Base-by-base conservation (phyloP, 495 filamentous ascomycete genomes). In the Copromyces sp. region DNA sequence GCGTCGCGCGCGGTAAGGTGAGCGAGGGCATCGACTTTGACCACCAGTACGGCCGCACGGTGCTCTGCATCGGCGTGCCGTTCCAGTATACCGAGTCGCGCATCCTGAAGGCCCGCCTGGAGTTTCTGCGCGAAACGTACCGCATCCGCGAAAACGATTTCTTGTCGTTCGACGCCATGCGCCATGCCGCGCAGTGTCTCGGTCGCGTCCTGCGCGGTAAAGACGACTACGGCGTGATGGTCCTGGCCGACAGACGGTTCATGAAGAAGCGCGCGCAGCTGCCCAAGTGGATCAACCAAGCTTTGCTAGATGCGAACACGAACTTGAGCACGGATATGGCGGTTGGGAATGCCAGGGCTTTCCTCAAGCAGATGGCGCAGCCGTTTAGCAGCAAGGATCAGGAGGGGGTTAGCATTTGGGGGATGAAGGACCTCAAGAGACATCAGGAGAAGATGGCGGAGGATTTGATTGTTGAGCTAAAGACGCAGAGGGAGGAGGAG, bases 51-150 rank as follows among this genome's bases (percentile, higher is more conserved):
- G 96, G 96, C 17, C 93, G 96, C 73, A 95, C 95, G 2, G 96
- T 99, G 84, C 79, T 99, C 12, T 97, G 94, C 81, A 97, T 99
- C 72, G 95, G 96, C 75, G 94, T 98, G 4, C 96, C 96, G 0
- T 99, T 98, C 84, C 96, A 99, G 81, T 99, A 99, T 83, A 99
- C 96, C 14, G 95, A 98, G 79, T 98, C 95, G 2, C 90, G 95
- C 39, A 98, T 99, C 73, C 86, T 99, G 40, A 98, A 98, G 83
- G 96, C 96, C 2, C 89, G 96, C 8, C 89, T 99, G 24, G 93
- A 98, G 79, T 99, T 99, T 80, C 84, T 99, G 11, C 89, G 96
- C 53, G 96, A 99, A 80, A 98, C 92, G 17, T 99, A 98, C 83
- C 92, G 94, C 61, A 99, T 99, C 80, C 88, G 93, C 59, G 96